These are phyloP conservation scores for Murraya paniculata DNA, from an alignment of 345 rosid genomes.

Conservation along the genomic window DNA sequence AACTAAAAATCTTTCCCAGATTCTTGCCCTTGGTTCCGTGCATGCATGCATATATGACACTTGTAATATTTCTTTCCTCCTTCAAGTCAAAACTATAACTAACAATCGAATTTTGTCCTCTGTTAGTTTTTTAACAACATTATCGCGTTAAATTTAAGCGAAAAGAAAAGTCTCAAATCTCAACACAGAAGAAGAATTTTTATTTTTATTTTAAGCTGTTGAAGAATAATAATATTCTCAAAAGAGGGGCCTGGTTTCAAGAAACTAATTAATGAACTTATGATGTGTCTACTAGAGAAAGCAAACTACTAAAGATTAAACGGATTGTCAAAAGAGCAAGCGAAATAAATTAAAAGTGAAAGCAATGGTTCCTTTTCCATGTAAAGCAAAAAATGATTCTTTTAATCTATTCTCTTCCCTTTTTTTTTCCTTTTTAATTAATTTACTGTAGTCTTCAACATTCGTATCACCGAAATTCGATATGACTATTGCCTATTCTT, in stretches of 20 bases:
- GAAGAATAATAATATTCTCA: conserved; percentile 12
- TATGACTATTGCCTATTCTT: conserved; percentile 21
- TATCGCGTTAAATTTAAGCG: conserved; percentile 32
- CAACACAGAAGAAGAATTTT: neutral
- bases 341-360: conserved; percentile 5
- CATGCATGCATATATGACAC: neutral
- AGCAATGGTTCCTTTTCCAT: conserved; percentile 23
- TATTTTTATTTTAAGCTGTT: neutral
- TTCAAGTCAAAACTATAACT: conserved; percentile 13
- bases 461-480: conserved; percentile 51
- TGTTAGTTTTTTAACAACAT: conserved; percentile 4
- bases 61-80: neutral
- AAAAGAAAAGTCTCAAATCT: too few species aligned
- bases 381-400: conserved; percentile 31
- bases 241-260: neutral
- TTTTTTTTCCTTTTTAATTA: neutral
- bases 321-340: conserved; percentile 1
- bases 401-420: conserved; percentile 22
- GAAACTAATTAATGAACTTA: neutral
- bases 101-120: neutral
- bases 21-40: conserved; percentile 3
- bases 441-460: conserved; percentile 38
- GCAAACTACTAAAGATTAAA: conserved; percentile 3
- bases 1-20: neutral
- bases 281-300: neutral